A percentile compares a stretch with the other conserved stretches of the same genome.
Conservation (phyloP, 352 stramenopile genomes). For the Elongisporangium anandrum region DNA sequence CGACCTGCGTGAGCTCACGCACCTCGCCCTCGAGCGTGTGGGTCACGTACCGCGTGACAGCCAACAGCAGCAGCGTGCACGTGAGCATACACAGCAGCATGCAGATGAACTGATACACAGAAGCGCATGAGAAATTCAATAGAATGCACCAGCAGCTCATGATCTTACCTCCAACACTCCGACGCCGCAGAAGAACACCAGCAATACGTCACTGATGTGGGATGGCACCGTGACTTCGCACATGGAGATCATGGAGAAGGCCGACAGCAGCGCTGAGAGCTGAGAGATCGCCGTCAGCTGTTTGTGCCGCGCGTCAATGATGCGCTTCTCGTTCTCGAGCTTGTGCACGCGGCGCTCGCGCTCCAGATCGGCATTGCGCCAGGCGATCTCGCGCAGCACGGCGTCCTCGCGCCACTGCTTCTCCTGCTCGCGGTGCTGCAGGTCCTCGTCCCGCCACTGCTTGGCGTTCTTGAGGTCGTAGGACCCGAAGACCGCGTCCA, state of each 20-base stretch:
- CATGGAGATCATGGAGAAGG: conserved; percentile 72
- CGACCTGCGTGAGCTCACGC: conserved; percentile 31
- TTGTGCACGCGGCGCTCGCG: conserved; percentile 67
- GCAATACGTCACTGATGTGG: conserved; percentile 38
- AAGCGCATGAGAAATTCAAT: too few species aligned
- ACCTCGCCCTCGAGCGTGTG: conserved; percentile 77
- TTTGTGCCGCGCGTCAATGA: conserved; percentile 64
- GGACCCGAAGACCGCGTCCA: conserved; percentile 77
- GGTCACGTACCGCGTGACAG: conserved; percentile 71
- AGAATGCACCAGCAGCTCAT: too few species aligned
- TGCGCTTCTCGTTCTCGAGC: conserved; percentile 73
- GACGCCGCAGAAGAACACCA: conserved; percentile 58
- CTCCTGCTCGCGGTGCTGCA: conserved; percentile 66
- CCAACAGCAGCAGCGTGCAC: conserved; percentile 65
- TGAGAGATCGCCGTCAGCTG: conserved; percentile 62
- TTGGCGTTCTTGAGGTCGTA: conserved; percentile 85
- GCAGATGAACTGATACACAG: conserved; percentile 60
- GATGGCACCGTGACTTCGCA: conserved; percentile 57
- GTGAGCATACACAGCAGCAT: conserved; percentile 73
- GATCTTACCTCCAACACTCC: conserved; percentile 49
- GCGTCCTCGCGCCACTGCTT: conserved; percentile 81
- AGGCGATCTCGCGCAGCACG: conserved; percentile 56
- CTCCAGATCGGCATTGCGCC: conserved; percentile 66
- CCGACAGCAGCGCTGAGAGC: conserved; percentile 57
- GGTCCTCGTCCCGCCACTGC: conserved; percentile 79